phyloP scores from a whole-genome alignment of 352 stramenopile species.

The Globisporangium recalcitrans region DNA sequence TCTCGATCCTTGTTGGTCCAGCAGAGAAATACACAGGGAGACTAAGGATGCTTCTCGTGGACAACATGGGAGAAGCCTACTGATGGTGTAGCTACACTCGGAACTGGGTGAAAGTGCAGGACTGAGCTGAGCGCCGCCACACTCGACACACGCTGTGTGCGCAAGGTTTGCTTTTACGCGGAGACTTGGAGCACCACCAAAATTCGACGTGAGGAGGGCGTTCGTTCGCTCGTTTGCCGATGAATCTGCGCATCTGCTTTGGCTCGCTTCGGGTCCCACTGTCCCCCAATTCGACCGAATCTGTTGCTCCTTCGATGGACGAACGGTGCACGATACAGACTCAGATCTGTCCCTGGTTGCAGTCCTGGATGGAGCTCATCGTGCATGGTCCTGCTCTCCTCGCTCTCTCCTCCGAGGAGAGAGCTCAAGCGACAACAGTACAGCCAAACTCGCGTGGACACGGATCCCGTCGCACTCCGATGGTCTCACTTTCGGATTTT shows the following conservation, averaged over 20 bases:
- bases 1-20: too few species aligned
- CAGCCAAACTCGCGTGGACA: background rate
- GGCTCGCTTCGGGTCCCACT: slow-evolving; percentile 3
- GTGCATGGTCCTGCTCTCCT: background rate
- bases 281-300: background rate
- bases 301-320: background rate
- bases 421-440: too few species aligned
- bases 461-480: background rate
- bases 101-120: too few species aligned
- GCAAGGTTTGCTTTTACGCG: too few species aligned
- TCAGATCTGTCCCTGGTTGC: slow-evolving; percentile 1
- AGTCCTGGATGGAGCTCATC: background rate
- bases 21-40: too few species aligned
- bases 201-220: background rate
- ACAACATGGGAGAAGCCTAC: too few species aligned
- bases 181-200: background rate
- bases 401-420: too few species aligned
- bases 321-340: background rate
- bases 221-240: background rate
- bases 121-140: too few species aligned
- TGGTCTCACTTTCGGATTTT: slow-evolving; percentile 6
- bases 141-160: too few species aligned
- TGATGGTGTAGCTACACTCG: too few species aligned
- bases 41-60: too few species aligned
- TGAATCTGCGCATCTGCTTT: slow-evolving; percentile 5